Percentiles rank a stretch among this genome's conserved stretches.
Conservation (phyloP, 2,329 filamentous ascomycete genomes). For the Diaporthe amygdali region DNA sequence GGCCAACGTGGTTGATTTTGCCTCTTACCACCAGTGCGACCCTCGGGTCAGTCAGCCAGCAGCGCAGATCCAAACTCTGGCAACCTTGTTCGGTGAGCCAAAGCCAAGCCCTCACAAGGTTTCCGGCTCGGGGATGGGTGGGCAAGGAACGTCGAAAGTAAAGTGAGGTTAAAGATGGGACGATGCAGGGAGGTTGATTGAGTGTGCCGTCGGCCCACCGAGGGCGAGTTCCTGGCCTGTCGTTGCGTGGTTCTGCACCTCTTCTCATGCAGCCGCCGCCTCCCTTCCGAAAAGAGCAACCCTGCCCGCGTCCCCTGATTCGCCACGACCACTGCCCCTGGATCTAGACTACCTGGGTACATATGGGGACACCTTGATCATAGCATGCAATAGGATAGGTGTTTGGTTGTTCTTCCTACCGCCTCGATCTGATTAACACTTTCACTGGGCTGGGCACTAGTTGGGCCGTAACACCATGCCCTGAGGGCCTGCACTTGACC, state of each 20-base stretch:
- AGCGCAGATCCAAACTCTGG: slow-evolving; percentile 3
- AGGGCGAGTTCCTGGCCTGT: slow-evolving; percentile 12
- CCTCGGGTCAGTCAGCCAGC: not conserved
- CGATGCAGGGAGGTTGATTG: slow-evolving; percentile 2
- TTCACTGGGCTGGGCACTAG: not conserved
- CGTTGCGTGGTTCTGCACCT: not conserved
- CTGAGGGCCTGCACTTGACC: not conserved
- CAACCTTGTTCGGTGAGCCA: slow-evolving; percentile 11
- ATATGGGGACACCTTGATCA: not conserved
- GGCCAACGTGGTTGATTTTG: not conserved
- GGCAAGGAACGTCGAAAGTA: slow-evolving; percentile 11
- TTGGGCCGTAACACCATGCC: not conserved
- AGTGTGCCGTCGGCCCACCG: slow-evolving; percentile 11
- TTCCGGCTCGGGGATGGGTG: slow-evolving; percentile 4
- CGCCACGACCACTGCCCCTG: not conserved
- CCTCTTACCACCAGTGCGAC: not conserved
- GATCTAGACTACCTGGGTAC: not conserved
- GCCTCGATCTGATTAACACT: not conserved
- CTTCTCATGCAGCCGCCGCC: slow-evolving; percentile 1
- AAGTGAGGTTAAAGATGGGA: slow-evolving; percentile 16
- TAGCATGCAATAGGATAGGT: not conserved
- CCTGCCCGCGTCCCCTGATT: not conserved
- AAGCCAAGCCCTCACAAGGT: not conserved
- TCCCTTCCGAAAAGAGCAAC: not conserved
- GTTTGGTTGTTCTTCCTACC: not conserved